Base-by-base conservation (phyloP, 352 stramenopile species). In the Thalassiosira mediterranea region DNA sequence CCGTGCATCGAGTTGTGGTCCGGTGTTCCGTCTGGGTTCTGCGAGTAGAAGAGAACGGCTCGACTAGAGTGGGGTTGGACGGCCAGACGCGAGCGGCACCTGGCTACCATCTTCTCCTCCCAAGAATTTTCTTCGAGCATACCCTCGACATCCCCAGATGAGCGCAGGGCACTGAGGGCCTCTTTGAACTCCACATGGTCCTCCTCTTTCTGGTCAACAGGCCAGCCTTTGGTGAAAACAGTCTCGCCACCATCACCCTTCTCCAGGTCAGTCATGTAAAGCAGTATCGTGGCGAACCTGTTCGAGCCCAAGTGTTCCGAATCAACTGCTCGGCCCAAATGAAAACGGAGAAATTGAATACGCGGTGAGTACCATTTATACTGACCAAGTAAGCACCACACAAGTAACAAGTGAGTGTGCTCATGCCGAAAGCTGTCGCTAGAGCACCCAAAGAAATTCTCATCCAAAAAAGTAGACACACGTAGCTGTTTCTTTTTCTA, bases 41-140 rank as follows among this genome's bases (percentile, higher is more conserved):
- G 96, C 60, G 88, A 97, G 90, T 99, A 98, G 88, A 99, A 99
- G 4, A 99, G 81, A n/a, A 99, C 87, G 1, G 96, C 95, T 26
- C 95, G 81, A 32, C 90, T 94, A 62, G 94, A 95, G 46, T 91
- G 76, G 0, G 90, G 89, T 21, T 65, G 57, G 34, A 93, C 76
- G n/a, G 81, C 63, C 15, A 95, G 62, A 40, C 72, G 46, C 5
- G 79, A 75, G 44, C 83, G 68, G 79, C 91, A 95, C 28, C 78
- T 42, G 5, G 78, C 87, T 38, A 91, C 79, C 76, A 95, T 81
- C 17, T 79, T 73, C 66, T 94, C 90, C 76, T 95, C 83, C 90
- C 89, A 95, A 0, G 80, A 91, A 48, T 73, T 79, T 11, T 66
- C 40, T 40, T 81, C 51, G 10, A 92, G 52, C 10, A 85, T 58